Percentiles rank a stretch among this genome's conserved stretches.
Conservation (phyloP, 345 rosid genomes). For the Pistacia atlantica region DNA sequence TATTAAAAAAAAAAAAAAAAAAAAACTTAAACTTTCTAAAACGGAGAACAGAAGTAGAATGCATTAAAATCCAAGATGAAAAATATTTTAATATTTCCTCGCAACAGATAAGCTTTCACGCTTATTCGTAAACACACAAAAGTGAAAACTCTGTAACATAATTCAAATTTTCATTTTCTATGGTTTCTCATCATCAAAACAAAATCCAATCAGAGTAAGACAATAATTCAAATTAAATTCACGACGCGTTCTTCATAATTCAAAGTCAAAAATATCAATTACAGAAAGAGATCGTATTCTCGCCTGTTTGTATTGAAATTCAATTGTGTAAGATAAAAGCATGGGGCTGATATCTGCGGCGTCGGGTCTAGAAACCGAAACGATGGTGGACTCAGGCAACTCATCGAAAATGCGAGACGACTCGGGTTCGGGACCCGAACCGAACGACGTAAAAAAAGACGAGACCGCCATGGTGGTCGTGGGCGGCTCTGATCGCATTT, state of each 20-base stretch:
- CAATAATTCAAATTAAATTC: not conserved
- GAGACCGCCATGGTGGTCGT: slow-evolving; percentile 32
- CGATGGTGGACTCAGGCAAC: slow-evolving; percentile 73
- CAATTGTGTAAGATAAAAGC: slow-evolving; percentile 78
- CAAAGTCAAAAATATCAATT: not conserved
- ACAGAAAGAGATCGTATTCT: not conserved
- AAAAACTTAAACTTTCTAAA: not conserved
- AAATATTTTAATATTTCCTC: too few species aligned
- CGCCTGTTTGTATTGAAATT: slow-evolving; percentile 90
- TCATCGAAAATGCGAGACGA: slow-evolving; percentile 77
- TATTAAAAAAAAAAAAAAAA: not conserved
- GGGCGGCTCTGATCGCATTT: slow-evolving; percentile 72
- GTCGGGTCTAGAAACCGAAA: slow-evolving; percentile 86
- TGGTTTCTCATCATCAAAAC: not conserved
- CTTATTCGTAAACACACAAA: too few species aligned
- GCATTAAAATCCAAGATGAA: too few species aligned
- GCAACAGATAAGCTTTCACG: too few species aligned
- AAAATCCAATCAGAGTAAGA: not conserved
- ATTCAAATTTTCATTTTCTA: not conserved
- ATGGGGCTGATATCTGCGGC: slow-evolving; percentile 88
- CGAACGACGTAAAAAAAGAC: slow-evolving; percentile 59
- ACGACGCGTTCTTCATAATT: not conserved
- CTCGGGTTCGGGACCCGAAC: slow-evolving; percentile 53
- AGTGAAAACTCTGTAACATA: not conserved
- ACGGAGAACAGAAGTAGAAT: not conserved